Evolutionary conservation across 768 basidiomycete genomes (phyloP), one percentile per base, ranked within the genome.

Genomic region (Naganishia vaughanmartiniae): DNA sequence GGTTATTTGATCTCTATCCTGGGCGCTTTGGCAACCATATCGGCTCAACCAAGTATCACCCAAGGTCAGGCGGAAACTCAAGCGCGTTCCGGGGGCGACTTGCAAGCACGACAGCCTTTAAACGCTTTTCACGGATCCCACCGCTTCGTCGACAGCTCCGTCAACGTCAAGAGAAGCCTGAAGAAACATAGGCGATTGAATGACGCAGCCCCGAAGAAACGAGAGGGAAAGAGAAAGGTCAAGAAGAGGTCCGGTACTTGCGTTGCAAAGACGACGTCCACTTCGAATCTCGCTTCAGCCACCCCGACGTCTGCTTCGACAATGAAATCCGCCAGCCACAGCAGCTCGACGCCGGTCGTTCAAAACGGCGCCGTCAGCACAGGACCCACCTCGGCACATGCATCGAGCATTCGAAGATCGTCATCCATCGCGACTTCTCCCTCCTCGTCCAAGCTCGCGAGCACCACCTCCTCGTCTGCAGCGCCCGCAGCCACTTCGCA

Each of bases 391-490:
- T 55, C 54, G 28, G 14, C 14, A 5, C 15, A 30, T 7, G 4
- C 54, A 2, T 31, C 72, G 15, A 72, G 67, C 14, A 45, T 46
- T 10, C 51, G 55, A 33, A 24, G 36, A 7, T 51, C 75, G 24
- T 65, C 74, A 28, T 54, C 74, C 4, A 71, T 77, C 21, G 60
- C 79, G 17, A 72, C 66, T 26, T 53, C 74, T 30, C 66, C 74
- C n/a, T 69, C 79, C 66, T 65, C 77, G 19, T 45, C 72, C 39
- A 71, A 68, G 31, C 26, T 71, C 33, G 73, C 71, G 21, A 39
- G 68, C 54, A 51, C 72, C 4, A 54, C 73, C 21, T 42, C 70
- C 6, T 28, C 56, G 45, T 21, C 66, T 15, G 36, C 70, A 15
- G 68, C 72, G 1, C 31, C 73, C 9, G 65, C 69, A 15, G 55